These are phyloP conservation scores for Carex sylvatica DNA, from an alignment of 202 grass and related monocot species.

Conservation along the genomic window DNA sequence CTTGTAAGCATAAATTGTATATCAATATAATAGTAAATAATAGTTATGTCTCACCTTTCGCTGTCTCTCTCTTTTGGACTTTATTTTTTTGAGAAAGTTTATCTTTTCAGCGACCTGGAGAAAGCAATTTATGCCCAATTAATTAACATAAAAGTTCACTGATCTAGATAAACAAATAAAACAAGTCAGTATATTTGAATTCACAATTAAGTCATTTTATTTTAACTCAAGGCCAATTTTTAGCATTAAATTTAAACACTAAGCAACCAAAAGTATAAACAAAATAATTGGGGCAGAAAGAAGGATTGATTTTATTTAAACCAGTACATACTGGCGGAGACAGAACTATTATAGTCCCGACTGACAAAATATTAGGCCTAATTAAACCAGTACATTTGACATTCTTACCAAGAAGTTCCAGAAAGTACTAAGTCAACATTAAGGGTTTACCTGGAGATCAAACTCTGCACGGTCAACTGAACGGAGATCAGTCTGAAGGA, in stretches of 20 bases:
- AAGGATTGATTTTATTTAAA: conserved; percentile 3
- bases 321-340: neutral
- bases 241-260: neutral
- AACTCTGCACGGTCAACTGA: conserved; percentile 54
- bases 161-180: neutral
- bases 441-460: conserved; percentile 63
- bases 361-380: too few relatives aligned
- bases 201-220: neutral
- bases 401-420: neutral
- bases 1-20: neutral
- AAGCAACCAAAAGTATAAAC: neutral
- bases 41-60: conserved; percentile 39
- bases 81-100: conserved; percentile 56
- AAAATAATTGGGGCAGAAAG: neutral
- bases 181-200: neutral
- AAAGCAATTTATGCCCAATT: neutral
- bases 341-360: too few relatives aligned
- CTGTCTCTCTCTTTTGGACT: conserved; percentile 48
- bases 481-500: conserved; percentile 65
- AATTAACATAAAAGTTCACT: neutral
- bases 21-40: neutral
- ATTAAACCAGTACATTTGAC: neutral
- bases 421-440: neutral
- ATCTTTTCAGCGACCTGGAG: conserved; percentile 49
- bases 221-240: neutral